Evolutionary conservation across 2,329 filamentous ascomycete genomes (phyloP).

Genomic region (Neonectria coccinea): DNA sequence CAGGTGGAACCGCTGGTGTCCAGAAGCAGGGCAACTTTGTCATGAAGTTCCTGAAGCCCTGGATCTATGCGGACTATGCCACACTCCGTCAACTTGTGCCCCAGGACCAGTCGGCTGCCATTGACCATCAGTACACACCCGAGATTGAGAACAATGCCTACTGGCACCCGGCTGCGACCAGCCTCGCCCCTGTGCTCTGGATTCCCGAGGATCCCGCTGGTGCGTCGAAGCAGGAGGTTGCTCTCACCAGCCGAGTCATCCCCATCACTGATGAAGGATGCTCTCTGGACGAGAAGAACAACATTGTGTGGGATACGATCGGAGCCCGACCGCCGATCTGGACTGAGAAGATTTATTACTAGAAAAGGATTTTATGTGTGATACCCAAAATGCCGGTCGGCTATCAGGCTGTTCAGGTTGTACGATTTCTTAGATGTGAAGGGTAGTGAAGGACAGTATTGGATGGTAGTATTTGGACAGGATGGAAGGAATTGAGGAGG

Average conservation of each 20-base stretch:
- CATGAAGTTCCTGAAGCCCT: constrained; percentile 77
- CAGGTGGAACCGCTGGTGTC: constrained; percentile 37
- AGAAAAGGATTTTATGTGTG: constrained; percentile 41
- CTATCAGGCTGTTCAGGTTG: constrained; percentile 40
- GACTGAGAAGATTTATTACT: constrained; percentile 60
- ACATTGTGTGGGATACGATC: constrained; percentile 56
- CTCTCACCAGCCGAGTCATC: constrained; percentile 73
- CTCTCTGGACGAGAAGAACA: constrained; percentile 73
- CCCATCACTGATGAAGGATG: constrained; percentile 80
- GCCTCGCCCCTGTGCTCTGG: constrained; percentile 75
- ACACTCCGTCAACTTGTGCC: constrained; percentile 79
- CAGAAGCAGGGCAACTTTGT: constrained; percentile 65
- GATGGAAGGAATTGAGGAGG: neutral
- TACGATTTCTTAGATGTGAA: constrained; percentile 30
- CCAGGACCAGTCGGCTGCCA: constrained; percentile 58
- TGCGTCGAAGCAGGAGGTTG: constrained; percentile 77
- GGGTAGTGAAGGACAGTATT: constrained; percentile 3
- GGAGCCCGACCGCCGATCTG: constrained; percentile 58
- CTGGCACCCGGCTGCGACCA: constrained; percentile 75
- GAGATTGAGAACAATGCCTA: constrained; percentile 76
- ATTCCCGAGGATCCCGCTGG: constrained; percentile 78
- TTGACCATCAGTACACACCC: constrained; percentile 69
- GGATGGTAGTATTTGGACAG: constrained; percentile 3
- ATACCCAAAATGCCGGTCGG: constrained; percentile 44
- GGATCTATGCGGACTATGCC: constrained; percentile 78